Percentiles rank a stretch among this genome's conserved stretches.
Conservation (phyloP, 768 basidiomycete genomes). For the Clavulina sp. region DNA sequence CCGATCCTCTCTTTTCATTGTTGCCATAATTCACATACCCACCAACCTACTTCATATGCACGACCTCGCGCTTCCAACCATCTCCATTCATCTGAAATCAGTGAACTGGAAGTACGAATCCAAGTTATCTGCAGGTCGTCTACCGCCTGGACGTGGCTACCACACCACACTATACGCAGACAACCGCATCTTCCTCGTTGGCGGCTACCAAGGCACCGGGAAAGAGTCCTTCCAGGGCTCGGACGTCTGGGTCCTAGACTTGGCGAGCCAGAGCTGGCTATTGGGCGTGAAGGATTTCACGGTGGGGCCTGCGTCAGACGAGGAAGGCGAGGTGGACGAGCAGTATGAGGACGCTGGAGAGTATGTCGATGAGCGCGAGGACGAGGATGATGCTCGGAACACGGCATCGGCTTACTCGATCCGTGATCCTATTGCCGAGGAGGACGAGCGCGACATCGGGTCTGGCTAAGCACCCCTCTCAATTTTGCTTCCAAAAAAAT, state of each 20-base stretch:
- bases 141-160: conserved; percentile 65
- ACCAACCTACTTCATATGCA: not conserved
- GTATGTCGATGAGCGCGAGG: not conserved
- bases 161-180: conserved; percentile 72
- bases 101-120: conserved; percentile 75
- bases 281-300: too few species aligned
- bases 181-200: conserved; percentile 68
- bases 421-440: too few species aligned
- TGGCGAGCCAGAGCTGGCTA: conserved; percentile 76
- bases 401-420: too few species aligned
- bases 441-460: too few species aligned
- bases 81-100: conserved; percentile 17
- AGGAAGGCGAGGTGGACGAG: not conserved
- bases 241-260: conserved; percentile 71
- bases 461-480: too few species aligned
- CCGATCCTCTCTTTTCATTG: not conserved
- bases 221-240: conserved; percentile 48
- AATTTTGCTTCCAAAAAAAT: too few species aligned
- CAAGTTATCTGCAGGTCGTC: conserved; percentile 45
- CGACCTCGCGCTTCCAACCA: too few species aligned
- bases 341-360: not conserved
- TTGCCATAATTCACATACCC: not conserved
- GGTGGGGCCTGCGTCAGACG: conserved; percentile 33
- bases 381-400: not conserved
- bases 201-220: conserved; percentile 54